Conservation (phyloP, 2,329 filamentous ascomycete species). For the Penicillium oxalicum region DNA sequence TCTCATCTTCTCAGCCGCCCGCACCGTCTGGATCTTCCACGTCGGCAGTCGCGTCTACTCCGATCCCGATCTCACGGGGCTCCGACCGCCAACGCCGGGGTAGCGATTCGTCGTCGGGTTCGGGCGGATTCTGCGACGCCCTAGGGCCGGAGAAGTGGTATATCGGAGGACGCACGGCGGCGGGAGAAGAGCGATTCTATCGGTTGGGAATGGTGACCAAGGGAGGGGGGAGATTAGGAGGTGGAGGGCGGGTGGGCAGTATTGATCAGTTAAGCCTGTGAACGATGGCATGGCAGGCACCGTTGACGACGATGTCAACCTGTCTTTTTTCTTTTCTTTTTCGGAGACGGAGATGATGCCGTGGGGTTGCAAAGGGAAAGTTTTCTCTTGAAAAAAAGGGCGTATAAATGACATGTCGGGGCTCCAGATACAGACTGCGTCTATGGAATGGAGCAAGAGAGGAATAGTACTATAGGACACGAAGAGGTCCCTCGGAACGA, state of each 20-base stretch:
- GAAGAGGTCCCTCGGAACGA: no score
- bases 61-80: constrained; percentile 34
- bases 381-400: no score
- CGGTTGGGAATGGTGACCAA: constrained; percentile 45
- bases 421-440: no score
- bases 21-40: constrained; percentile 26
- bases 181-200: constrained; percentile 46
- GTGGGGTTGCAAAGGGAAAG: no score
- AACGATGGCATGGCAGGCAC: constrained; percentile 5
- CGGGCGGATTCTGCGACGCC: constrained; percentile 44
- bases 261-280: constrained; percentile 46
- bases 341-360: no score
- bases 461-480: no score
- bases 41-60: constrained; percentile 30
- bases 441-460: no score
- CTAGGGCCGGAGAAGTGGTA: constrained; percentile 48
- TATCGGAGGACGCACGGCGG: constrained; percentile 44
- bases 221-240: constrained; percentile 38
- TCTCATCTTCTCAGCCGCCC: no score
- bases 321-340: no score
- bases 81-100: constrained; percentile 40
- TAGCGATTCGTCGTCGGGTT: constrained; percentile 44
- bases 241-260: constrained; percentile 40
- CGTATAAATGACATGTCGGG: no score
- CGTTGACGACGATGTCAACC: no score